Conservation (phyloP, 106 monocot species). For the Dendrobium officinale region DNA sequence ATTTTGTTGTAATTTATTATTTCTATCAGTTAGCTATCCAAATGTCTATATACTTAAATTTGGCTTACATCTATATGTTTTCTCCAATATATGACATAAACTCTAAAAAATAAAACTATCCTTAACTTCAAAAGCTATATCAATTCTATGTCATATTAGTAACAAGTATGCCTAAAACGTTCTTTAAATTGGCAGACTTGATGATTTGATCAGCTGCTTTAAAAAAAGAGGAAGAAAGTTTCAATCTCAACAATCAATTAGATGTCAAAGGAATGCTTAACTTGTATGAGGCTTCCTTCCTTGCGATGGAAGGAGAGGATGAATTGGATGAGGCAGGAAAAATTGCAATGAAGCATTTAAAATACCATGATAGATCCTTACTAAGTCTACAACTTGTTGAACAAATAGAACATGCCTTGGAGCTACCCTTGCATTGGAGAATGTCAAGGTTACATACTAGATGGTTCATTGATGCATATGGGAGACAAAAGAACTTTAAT, state of each 20-base stretch:
- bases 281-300: constrained; percentile 36
- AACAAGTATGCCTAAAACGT: neutral
- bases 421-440: constrained; percentile 53
- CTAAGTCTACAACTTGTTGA: constrained; percentile 4
- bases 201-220: constrained; percentile 13
- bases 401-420: constrained; percentile 32
- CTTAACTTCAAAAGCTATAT: neutral
- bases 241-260: neutral
- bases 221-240: constrained; percentile 4
- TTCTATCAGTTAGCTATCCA: too few relatives aligned
- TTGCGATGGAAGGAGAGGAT: constrained; percentile 22
- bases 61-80: too few relatives aligned
- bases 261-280: constrained; percentile 17
- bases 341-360: constrained; percentile 7
- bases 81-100: neutral
- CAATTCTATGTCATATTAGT: neutral
- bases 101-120: neutral
- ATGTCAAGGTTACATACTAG: constrained; percentile 29
- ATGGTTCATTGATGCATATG: constrained; percentile 37
- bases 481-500: constrained; percentile 13
- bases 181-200: neutral
- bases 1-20: too few relatives aligned
- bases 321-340: constrained; percentile 17
- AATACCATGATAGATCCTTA: neutral
- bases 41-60: neutral